Evolutionary conservation across 352 stramenopile genomes (phyloP), one percentile per base, ranked within the genome.

Genomic region (Globisporangium spinosum): DNA sequence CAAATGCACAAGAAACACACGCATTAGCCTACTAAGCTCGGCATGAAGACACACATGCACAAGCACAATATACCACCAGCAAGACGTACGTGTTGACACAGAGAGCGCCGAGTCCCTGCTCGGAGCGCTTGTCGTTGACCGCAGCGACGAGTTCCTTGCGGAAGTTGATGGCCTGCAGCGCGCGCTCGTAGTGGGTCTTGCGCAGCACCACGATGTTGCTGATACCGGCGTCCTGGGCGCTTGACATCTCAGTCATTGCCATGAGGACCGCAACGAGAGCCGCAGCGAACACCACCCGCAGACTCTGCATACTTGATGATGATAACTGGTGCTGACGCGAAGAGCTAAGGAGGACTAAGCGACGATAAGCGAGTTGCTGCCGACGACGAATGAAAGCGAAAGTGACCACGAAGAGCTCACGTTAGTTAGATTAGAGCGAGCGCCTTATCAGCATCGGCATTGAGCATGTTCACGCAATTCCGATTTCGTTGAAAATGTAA

Each of bases 81-180:
- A 45, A 45, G 12, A 65, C 65, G 38, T 49, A 75, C 57, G 74
- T 58, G 69, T 87, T 85, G 58, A 82, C 61, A 67, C 79, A 87
- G 65, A 83, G 63, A 9, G 60, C 40, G 3, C 70, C n/a, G 40
- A 87, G 69, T 8, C 70, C 71, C 35, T 78, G 64, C 3, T 72
- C 64, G 43, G 76, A 64, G 40, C 79, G 79, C 29, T 70, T 77
- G 5, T 61, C 64, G 65, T 87, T 87, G 38, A 87, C 70, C 2
- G 65, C 62, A 22, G 71, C 54, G 35, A 80, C 57, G 34, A 86
- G 25, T 51, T 86, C 74, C 61, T 72, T 49, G 32, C 78, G 78
- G 60, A 86, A 86, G 70, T 77, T 79, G 27, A 84, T 61, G 22
- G 69, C 76, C 65, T 80, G 77, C 40, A 79, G 60, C 20, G 22